Conservation (phyloP, 805 yeast species). For the Sugiyamaella americana region DNA sequence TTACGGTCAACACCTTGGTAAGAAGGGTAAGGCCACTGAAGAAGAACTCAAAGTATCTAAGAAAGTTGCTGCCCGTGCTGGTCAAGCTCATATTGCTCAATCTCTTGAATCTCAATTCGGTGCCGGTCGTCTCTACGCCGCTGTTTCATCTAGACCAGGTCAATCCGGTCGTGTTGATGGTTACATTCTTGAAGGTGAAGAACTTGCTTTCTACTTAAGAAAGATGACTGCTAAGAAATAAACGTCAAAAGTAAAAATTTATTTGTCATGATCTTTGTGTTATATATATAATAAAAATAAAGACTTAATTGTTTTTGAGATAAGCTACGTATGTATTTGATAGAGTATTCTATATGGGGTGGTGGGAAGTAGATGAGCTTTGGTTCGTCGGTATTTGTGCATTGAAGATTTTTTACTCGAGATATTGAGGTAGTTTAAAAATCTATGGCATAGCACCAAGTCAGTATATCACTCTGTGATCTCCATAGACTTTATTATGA, state of each 20-base stretch:
- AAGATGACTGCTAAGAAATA: slow-evolving; percentile 99
- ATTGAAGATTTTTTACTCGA: too few relatives aligned
- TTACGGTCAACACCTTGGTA: slow-evolving; percentile 92
- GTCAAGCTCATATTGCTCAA: slow-evolving; percentile 74
- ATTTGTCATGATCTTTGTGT: slow-evolving; percentile 7
- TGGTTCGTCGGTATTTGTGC: too few relatives aligned
- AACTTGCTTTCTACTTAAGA: slow-evolving; percentile 99
- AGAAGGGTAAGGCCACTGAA: slow-evolving; percentile 50
- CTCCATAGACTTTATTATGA: too few relatives aligned
- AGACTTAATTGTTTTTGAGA: too few relatives aligned
- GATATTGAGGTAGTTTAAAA: too few relatives aligned
- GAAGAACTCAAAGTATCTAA: slow-evolving; percentile 62
- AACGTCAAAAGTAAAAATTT: slow-evolving; percentile 27
- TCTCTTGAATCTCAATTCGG: slow-evolving; percentile 95
- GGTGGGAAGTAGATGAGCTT: too few relatives aligned
- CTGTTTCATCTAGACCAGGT: slow-evolving; percentile 99
- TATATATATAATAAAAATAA: background rate
- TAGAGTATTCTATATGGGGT: too few relatives aligned
- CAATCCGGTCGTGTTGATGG: slow-evolving; percentile 99
- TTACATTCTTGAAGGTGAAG: slow-evolving; percentile 99
- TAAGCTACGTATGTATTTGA: too few relatives aligned
- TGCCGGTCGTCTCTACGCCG: slow-evolving; percentile 98
- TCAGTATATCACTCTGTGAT: too few relatives aligned
- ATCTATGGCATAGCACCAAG: too few relatives aligned
- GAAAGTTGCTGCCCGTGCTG: slow-evolving; percentile 91